Base-by-base conservation (phyloP, 768 basidiomycete genomes). In the Rhodotorula diobovata region DNA sequence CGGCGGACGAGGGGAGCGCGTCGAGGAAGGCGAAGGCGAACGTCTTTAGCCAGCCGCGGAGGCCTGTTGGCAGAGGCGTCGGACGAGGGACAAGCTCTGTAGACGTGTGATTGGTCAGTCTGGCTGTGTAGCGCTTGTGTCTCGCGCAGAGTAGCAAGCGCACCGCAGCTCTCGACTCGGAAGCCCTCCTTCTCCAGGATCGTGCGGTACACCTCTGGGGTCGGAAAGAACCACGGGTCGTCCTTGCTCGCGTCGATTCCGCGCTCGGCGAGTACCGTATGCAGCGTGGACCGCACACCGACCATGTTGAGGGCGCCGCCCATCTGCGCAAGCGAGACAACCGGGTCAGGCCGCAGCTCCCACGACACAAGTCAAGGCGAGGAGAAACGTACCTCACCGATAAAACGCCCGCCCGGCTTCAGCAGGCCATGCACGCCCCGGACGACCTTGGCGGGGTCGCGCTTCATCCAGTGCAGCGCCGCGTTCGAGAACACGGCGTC, bases 161-260 rank as follows among this genome's bases (percentile, higher is more conserved):
- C 16, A 71, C 73, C 73, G n/a, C 66, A 84, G 60, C 83, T 83
- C 30, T 81, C 81, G 18, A 86, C 83, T 63, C 84, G 79, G 71
- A 90, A 89, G n/a, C 85, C 86, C 18, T 84, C 83, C 20, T 79
- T 79, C 60, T 83, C 81, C 18, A 90, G 81, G 34, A 89, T 87
- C 79, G 83, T 81, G 57, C 79, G 80, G 79, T 93, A 91, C 68
- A 89, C 86, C 39, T 85, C 83, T 20, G 83, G 83, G 1, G 87
- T 87, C 9, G 91, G 91, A 78, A 91, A 92, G 81, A 86, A 91
- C 90, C 90, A 93, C 0, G 91, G 91, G 77, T 93, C 91, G 54
- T 86, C 78, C 20, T 80, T 76, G 16, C 80, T 79, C 18, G 90
- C 85, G 78, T 90, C 83, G 65, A 86, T 79, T 0, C 89, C 88